Evolutionary conservation across 2,329 filamentous ascomycete genomes (phyloP).

Genomic region (Colletotrichum simmondsii): DNA sequence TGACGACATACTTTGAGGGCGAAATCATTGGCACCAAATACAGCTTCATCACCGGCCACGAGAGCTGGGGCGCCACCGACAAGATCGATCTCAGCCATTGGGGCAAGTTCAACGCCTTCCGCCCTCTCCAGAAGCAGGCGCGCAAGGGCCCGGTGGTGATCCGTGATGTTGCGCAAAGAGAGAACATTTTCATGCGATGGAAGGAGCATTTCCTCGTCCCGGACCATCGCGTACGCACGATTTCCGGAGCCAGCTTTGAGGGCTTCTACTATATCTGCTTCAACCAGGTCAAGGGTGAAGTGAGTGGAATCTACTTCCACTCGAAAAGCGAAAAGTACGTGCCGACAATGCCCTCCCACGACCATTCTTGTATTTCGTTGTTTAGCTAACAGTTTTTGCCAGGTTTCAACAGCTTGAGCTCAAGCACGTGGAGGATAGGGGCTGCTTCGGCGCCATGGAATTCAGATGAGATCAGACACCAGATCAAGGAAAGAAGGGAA

Average conservation of each 20-base stretch:
- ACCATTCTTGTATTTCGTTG: not conserved
- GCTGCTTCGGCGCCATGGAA: conserved; percentile 88
- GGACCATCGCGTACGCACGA: conserved; percentile 90
- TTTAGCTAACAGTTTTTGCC: conserved; percentile 24
- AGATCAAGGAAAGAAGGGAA: conserved; percentile 1
- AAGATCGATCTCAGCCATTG: conserved; percentile 95
- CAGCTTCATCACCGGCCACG: conserved; percentile 90
- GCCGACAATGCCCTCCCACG: not conserved
- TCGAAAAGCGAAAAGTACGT: conserved; percentile 96
- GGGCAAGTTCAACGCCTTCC: conserved; percentile 89
- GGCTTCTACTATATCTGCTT: conserved; percentile 99
- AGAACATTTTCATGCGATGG: conserved; percentile 98
- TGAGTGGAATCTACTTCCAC: conserved; percentile 97
- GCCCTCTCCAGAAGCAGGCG: conserved; percentile 73
- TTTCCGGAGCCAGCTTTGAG: conserved; percentile 95
- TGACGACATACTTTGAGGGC: conserved; percentile 98
- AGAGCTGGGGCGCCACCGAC: conserved; percentile 90
- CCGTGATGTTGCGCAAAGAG: conserved; percentile 80
- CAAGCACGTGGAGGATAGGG: conserved; percentile 85
- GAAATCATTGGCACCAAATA: conserved; percentile 97
- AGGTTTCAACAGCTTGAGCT: conserved; percentile 95
- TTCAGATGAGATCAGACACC: conserved; percentile 61
- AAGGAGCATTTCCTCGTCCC: conserved; percentile 98
- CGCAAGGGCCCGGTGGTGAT: conserved; percentile 66
- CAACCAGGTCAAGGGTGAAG: conserved; percentile 86